A percentile compares a stretch with the other conserved stretches of the same genome.
These are phyloP conservation scores for Neofusicoccum cordaticola DNA, from an alignment of 2,329 filamentous ascomycete species.

Conservation along the genomic window DNA sequence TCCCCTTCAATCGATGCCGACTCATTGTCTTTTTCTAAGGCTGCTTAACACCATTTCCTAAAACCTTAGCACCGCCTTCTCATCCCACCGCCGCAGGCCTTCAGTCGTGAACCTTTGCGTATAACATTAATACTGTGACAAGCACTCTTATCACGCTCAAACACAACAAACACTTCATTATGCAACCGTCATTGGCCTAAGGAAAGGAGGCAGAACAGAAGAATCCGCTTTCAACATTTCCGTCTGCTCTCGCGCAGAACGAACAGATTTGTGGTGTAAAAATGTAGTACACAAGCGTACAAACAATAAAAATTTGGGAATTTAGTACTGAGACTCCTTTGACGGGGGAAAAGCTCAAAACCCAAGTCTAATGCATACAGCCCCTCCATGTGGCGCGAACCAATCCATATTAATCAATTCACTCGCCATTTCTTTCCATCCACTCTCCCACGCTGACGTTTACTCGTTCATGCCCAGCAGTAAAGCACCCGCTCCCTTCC, in stretches of 20 bases:
- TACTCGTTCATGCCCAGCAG: neutral
- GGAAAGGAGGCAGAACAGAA: too few relatives aligned
- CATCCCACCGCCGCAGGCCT: too few relatives aligned
- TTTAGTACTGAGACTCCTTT: conserved; percentile 11
- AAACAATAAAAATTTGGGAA: conserved; percentile 8
- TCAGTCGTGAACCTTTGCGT: too few relatives aligned
- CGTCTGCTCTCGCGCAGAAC: too few relatives aligned
- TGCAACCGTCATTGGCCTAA: too few relatives aligned
- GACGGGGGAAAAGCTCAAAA: conserved; percentile 3
- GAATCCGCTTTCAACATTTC: too few relatives aligned
- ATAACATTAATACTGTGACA: too few relatives aligned
- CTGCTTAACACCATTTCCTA: neutral
- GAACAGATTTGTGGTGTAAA: neutral
- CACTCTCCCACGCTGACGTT: neutral
- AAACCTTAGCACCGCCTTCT: neutral
- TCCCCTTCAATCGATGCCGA: too few relatives aligned
- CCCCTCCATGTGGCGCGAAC: conserved; percentile 1
- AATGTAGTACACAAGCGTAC: neutral
- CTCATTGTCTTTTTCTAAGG: neutral
- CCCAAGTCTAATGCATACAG: conserved; percentile 17
- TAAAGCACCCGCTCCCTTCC: neutral
- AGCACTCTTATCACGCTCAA: too few relatives aligned
- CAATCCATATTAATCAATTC: neutral
- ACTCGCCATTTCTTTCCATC: neutral
- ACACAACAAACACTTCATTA: too few relatives aligned